Conservation (phyloP, 140 eudicot genomes). For the Erigeron philadelphicus region DNA sequence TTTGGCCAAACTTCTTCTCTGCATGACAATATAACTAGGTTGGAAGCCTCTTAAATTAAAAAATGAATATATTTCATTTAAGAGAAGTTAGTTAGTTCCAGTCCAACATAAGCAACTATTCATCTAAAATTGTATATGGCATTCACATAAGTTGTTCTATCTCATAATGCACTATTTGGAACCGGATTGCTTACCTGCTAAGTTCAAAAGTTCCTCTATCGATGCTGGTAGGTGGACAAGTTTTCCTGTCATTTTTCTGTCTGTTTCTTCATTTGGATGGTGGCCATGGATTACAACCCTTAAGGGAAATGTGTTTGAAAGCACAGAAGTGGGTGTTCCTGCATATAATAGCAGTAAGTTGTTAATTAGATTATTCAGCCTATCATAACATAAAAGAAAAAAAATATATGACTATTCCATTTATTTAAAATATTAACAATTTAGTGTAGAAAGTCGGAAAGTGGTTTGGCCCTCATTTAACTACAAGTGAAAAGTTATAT, state of each 20-base stretch:
- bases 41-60: conserved; percentile 17
- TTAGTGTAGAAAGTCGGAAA: conserved; percentile 7
- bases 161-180: conserved; percentile 18
- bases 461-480: conserved; percentile 1
- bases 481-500: neutral
- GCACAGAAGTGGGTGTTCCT: conserved; percentile 45
- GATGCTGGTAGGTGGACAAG: conserved; percentile 76
- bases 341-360: conserved; percentile 27
- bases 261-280: conserved; percentile 53
- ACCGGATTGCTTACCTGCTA: conserved; percentile 53
- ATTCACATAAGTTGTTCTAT: conserved; percentile 6
- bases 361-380: conserved; percentile 4
- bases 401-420: neutral
- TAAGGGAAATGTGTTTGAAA: conserved; percentile 30
- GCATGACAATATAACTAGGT: conserved; percentile 36
- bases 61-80: conserved; percentile 1
- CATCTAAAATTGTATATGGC: conserved; percentile 9
- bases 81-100: conserved; percentile 1
- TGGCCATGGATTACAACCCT: conserved; percentile 73
- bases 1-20: conserved; percentile 67
- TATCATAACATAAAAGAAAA: neutral
- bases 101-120: neutral
- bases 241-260: conserved; percentile 47
- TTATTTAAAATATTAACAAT: neutral
- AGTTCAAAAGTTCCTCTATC: conserved; percentile 51